Percentiles rank a stretch among this genome's conserved stretches.
Conservation (phyloP, 2,329 filamentous ascomycete species). For the Fonsecaea nubica region DNA sequence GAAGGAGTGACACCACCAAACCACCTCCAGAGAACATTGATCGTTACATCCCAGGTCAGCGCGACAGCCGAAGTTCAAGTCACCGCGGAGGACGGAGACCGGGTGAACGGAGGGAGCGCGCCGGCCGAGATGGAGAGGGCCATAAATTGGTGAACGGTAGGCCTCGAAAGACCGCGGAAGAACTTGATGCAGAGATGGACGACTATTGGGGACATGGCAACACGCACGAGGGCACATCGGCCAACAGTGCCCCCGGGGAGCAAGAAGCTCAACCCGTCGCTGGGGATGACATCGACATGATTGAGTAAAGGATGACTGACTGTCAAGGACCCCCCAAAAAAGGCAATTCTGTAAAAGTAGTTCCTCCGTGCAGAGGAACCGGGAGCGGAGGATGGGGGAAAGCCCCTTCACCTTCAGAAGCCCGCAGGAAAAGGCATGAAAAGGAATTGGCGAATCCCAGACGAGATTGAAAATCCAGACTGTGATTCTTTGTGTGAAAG, state of each 20-base stretch:
- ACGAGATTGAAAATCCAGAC: neutral
- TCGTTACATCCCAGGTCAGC: constrained; percentile 73
- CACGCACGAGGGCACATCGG: constrained; percentile 46
- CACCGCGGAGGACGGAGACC: constrained; percentile 54
- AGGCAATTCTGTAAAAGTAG: constrained; percentile 1
- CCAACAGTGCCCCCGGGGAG: constrained; percentile 44
- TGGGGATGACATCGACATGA: constrained; percentile 73
- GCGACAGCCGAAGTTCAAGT: constrained; percentile 50
- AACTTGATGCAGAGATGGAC: constrained; percentile 95
- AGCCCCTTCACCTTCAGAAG: neutral
- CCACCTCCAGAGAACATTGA: constrained; percentile 73
- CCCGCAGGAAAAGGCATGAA: neutral
- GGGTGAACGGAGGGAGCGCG: constrained; percentile 50
- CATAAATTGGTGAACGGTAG: constrained; percentile 61
- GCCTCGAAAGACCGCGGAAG: constrained; percentile 84
- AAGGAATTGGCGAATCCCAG: neutral
- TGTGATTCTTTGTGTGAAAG: neutral
- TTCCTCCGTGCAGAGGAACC: neutral
- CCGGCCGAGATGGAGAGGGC: constrained; percentile 45
- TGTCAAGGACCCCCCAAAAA: neutral
- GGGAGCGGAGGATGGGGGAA: neutral
- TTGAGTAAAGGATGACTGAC: constrained; percentile 57
- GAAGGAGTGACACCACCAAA: constrained; percentile 61
- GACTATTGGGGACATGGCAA: constrained; percentile 76
- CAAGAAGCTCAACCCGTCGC: constrained; percentile 40